phyloP scores from a whole-genome alignment of 2,329 filamentous ascomycete species.

The Stachybotrys echinatus region DNA sequence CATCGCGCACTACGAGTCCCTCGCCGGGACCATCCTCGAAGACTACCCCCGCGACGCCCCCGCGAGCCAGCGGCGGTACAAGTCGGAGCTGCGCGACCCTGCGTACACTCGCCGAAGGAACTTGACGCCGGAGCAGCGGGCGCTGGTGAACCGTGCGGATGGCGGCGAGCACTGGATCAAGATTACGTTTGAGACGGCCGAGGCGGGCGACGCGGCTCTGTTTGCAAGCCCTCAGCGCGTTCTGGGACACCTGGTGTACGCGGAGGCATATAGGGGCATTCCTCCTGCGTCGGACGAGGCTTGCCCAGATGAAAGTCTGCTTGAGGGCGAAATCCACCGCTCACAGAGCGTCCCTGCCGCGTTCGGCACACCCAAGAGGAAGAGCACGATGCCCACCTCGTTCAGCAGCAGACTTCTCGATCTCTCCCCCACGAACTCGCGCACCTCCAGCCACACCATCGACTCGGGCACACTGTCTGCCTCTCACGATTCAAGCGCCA shows the following conservation, averaged over 20 bases:
- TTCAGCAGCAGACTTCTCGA: slow-evolving; percentile 32
- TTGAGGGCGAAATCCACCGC: slow-evolving; percentile 22
- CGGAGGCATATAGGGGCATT: slow-evolving; percentile 63
- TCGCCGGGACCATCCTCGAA: slow-evolving; percentile 84
- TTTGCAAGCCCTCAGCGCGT: slow-evolving; percentile 68
- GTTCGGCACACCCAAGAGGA: slow-evolving; percentile 18
- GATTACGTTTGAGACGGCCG: slow-evolving; percentile 70
- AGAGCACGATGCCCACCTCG: slow-evolving; percentile 25
- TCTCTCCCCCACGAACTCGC: slow-evolving; percentile 38
- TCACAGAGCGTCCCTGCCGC: slow-evolving; percentile 30
- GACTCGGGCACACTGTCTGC: slow-evolving; percentile 48
- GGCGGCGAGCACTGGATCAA: slow-evolving; percentile 92
- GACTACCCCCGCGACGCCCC: slow-evolving; percentile 88
- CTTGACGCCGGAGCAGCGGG: slow-evolving; percentile 67
- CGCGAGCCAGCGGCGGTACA: slow-evolving; percentile 62
- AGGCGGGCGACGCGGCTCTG: slow-evolving; percentile 64
- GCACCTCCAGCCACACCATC: slow-evolving; percentile 49
- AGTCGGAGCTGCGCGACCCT: slow-evolving; percentile 67
- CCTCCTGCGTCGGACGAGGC: slow-evolving; percentile 60
- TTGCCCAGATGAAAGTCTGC: slow-evolving; percentile 46
- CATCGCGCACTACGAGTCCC: slow-evolving; percentile 80
- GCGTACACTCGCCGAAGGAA: slow-evolving; percentile 60
- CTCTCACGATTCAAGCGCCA: slow-evolving; percentile 39
- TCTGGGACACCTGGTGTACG: slow-evolving; percentile 64
- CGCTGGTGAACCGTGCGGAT: slow-evolving; percentile 74